These are phyloP conservation scores for Zanthoxylum bungeanum DNA, from an alignment of 345 rosid species.

Conservation along the genomic window DNA sequence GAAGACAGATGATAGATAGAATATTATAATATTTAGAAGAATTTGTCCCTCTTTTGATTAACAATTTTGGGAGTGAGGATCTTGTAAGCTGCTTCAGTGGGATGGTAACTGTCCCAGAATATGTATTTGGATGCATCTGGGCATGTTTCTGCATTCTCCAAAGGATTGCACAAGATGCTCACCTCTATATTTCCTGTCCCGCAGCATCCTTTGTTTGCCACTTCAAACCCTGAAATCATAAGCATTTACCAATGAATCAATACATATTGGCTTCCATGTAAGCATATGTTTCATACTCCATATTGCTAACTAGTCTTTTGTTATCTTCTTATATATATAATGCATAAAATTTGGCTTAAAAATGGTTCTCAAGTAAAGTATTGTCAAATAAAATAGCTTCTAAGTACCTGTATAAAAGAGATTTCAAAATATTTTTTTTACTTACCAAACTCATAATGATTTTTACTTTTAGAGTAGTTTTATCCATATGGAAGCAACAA, in stretches of 20 bases:
- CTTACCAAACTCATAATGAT: too few relatives aligned
- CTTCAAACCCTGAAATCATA: conserved; percentile 50
- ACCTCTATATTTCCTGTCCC: conserved; percentile 68
- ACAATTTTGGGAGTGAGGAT: conserved; percentile 6
- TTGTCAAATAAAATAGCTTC: not conserved
- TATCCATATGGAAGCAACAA: not conserved
- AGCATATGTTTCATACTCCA: not conserved
- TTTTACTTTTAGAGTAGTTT: too few relatives aligned
- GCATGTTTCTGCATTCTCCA: conserved; percentile 29
- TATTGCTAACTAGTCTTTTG: too few relatives aligned
- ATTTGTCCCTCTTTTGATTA: not conserved
- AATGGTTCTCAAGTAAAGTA: not conserved
- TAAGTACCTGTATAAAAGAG: too few relatives aligned
- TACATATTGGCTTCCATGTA: not conserved
- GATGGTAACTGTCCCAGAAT: conserved; percentile 87
- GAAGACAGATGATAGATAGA: too few relatives aligned
- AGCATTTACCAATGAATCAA: not conserved
- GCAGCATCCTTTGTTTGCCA: conserved; percentile 54
- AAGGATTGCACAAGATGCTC: conserved; percentile 37
- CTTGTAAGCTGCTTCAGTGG: conserved; percentile 50
- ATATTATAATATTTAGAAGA: too few relatives aligned
- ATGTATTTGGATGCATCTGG: conserved; percentile 42
- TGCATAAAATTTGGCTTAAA: too few relatives aligned
- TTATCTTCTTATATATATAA: not conserved
- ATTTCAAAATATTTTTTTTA: too few relatives aligned